Evolutionary conservation across 495 filamentous ascomycete species (phyloP).

Genomic region (Penicillium turbatum): DNA sequence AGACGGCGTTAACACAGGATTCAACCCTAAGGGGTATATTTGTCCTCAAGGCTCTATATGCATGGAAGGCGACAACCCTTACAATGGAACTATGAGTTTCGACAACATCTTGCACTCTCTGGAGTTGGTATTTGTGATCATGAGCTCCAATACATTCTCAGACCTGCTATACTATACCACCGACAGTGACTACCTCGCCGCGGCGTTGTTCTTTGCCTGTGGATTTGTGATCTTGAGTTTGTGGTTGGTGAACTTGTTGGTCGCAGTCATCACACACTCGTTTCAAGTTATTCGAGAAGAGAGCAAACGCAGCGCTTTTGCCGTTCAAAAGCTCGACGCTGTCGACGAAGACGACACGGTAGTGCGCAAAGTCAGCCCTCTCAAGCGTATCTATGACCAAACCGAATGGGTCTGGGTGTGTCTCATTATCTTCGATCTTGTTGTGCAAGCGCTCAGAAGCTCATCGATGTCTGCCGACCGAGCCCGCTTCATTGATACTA

Average conservation of each 20-base stretch:
- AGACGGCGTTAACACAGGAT: slow-evolving; percentile 40
- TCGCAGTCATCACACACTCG: slow-evolving; percentile 96
- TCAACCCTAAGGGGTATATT: slow-evolving; percentile 77
- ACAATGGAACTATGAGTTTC: slow-evolving; percentile 83
- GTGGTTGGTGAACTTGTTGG: slow-evolving; percentile 94
- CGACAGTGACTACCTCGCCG: slow-evolving; percentile 82
- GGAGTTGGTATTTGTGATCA: slow-evolving; percentile 96
- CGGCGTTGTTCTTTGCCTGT: slow-evolving; percentile 78
- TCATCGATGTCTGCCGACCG: slow-evolving; percentile 61
- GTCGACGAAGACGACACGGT: slow-evolving; percentile 34
- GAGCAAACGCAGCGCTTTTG: slow-evolving; percentile 89
- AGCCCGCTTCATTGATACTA: slow-evolving; percentile 53
- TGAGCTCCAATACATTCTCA: slow-evolving; percentile 95
- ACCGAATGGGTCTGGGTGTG: slow-evolving; percentile 75
- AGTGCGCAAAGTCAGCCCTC: slow-evolving; percentile 41
- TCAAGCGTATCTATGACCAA: slow-evolving; percentile 69
- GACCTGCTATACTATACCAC: slow-evolving; percentile 91
- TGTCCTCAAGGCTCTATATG: slow-evolving; percentile 82
- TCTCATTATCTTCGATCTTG: slow-evolving; percentile 71
- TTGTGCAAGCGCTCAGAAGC: slow-evolving; percentile 71
- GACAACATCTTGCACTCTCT: slow-evolving; percentile 90
- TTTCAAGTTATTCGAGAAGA: slow-evolving; percentile 99
- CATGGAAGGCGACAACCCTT: slow-evolving; percentile 74
- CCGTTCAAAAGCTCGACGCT: slow-evolving; percentile 60
- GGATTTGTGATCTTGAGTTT: slow-evolving; percentile 91